Percentiles rank a stretch among this genome's conserved stretches.
phyloP scores from a whole-genome alignment of 2,329 filamentous ascomycete genomes.

The Pseudonectria buxi region DNA sequence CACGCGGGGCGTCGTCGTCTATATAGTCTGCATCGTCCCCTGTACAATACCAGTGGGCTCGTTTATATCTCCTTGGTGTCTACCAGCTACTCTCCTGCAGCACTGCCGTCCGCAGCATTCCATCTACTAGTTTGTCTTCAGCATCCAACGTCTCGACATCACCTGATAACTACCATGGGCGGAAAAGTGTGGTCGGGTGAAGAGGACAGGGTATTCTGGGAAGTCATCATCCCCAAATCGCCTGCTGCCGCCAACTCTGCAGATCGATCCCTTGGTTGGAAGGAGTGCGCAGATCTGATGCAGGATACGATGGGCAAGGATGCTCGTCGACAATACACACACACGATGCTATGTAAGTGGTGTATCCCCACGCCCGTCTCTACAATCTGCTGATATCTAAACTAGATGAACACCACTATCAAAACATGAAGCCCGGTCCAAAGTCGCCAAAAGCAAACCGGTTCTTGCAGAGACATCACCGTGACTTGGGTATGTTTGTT shows the following conservation, averaged over 20 bases:
- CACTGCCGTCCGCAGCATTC: too few species aligned
- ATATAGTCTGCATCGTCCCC: too few species aligned
- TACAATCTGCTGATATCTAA: slow-evolving; percentile 3
- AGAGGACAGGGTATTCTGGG: slow-evolving; percentile 47
- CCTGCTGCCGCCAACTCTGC: slow-evolving; percentile 22
- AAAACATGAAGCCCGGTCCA: slow-evolving; percentile 33
- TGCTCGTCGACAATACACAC: slow-evolving; percentile 34
- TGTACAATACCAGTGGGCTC: too few species aligned
- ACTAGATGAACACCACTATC: slow-evolving; percentile 40
- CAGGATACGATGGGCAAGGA: slow-evolving; percentile 26
- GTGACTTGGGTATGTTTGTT: slow-evolving; percentile 16
- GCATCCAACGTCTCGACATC: too few species aligned
- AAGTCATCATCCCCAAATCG: slow-evolving; percentile 30
- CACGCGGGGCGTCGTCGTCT: not conserved
- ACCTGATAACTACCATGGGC: slow-evolving; percentile 33
- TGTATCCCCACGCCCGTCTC: not conserved
- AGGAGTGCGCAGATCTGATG: slow-evolving; percentile 32
- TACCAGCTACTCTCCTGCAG: too few species aligned
- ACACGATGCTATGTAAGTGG: slow-evolving; percentile 30
- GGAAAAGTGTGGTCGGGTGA: slow-evolving; percentile 42
- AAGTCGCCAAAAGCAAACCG: slow-evolving; percentile 30
- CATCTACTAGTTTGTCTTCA: too few species aligned
- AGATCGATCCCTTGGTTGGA: slow-evolving; percentile 27
- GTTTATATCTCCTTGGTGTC: too few species aligned
- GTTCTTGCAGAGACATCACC: slow-evolving; percentile 29